These are phyloP conservation scores for Exidia glandulosa DNA, from an alignment of 768 basidiomycete species.

Conservation along the genomic window DNA sequence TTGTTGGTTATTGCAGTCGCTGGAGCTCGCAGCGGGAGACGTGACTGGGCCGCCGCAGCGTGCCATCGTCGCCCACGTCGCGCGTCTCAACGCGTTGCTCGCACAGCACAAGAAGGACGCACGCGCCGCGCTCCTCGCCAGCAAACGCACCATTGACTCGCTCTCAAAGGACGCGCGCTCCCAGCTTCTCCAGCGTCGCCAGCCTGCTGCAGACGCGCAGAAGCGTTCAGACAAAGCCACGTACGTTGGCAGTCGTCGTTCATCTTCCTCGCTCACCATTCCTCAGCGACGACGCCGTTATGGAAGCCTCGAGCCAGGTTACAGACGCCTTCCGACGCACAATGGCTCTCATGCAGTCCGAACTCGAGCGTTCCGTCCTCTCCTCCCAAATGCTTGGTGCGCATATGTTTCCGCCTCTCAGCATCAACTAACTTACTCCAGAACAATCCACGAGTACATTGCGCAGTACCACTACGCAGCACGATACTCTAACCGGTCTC, in stretches of 20 bases:
- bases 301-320: constrained; percentile 82
- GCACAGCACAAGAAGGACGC: constrained; percentile 49
- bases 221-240: constrained; percentile 47
- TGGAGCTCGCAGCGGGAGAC: constrained; percentile 68
- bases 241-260: constrained; percentile 29
- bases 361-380: constrained; percentile 82
- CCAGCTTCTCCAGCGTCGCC: constrained; percentile 46
- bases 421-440: constrained; percentile 19
- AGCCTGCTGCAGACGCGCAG: constrained; percentile 44
- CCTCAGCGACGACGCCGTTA: constrained; percentile 67
- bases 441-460: constrained; percentile 74
- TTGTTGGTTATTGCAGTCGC: constrained; percentile 33
- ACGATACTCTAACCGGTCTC: constrained; percentile 60
- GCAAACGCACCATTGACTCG: constrained; percentile 63
- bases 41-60: neutral
- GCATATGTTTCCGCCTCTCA: constrained; percentile 9
- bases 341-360: constrained; percentile 76
- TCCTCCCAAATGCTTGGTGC: constrained; percentile 76
- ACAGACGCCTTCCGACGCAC: constrained; percentile 83
- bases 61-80: constrained; percentile 1
- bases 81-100: constrained; percentile 6
- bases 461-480: constrained; percentile 58
- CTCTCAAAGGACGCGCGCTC: constrained; percentile 21
- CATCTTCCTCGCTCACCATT: neutral
- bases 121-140: constrained; percentile 57